Evolutionary conservation across 495 filamentous ascomycete species (phyloP), one percentile per base, ranked within the genome.

Genomic region (Tuber magnatum): DNA sequence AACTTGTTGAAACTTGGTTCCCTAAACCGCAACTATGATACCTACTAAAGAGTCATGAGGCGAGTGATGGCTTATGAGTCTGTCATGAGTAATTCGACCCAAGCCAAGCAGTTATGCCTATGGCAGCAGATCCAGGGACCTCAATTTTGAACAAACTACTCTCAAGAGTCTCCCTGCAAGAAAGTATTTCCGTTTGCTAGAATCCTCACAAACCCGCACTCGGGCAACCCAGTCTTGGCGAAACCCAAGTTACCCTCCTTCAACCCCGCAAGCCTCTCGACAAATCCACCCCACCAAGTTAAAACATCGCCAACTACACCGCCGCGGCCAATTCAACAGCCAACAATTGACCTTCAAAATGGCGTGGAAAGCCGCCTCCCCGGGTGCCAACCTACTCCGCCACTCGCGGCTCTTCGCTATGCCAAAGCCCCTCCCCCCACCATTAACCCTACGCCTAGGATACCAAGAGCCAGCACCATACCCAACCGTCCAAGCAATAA

Each of bases 401-500:
- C 81, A 86, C 8, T 90, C 89, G 70, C 87, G 89, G 48, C 84
- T 90, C 78, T 88, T 90, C 74, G 83, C 88, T 20, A 83, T 90
- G 76, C 88, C 89, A 40, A 78, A 82, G 42, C 83, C 87, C n/a
- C 84, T 90, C 73, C 86, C 87, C 24, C 74, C 83, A 35, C 85
- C 86, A 42, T 77, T 87, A 20, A 86, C 84, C 72, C 80, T 80
- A 40, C 85, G 83, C 70, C 84, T 80, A 77, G 82, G 84, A 72
- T 91, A 89, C 68, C 91, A 91, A 39, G 89, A 92, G 42, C 96
- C 94, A 41, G 85, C 88, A 32, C 88, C 88, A 74, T 90, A 91
- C 84, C 95, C 95, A n/a, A 93, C 89, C 74, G 88, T 92, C 81
- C 92, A 93, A 77, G 88, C 92, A 77, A 92, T 99, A 81, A 91